Percentiles rank a stretch among this genome's conserved stretches.
Evolutionary conservation across 2,329 filamentous ascomycete species (phyloP).

Genomic region (Ascochyta clinopodiicola): DNA sequence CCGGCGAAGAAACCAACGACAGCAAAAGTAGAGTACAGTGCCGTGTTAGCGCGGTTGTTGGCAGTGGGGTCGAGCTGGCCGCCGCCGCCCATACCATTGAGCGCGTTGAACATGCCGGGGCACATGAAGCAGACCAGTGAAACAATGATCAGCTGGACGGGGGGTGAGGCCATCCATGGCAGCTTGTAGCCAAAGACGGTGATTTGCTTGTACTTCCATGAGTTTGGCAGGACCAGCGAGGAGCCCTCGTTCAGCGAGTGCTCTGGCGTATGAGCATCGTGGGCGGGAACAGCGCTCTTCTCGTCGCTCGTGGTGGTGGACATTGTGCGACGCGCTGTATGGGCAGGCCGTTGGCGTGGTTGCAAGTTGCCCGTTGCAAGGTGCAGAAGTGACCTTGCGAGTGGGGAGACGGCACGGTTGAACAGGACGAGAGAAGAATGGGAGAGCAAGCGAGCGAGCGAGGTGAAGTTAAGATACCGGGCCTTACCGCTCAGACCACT

Average conservation of each 20-base stretch:
- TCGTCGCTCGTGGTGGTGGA: constrained; percentile 29
- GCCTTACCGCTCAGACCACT: constrained; percentile 16
- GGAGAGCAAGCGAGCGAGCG: constrained; percentile 3
- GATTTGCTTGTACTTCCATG: constrained; percentile 57
- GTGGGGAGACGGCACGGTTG: constrained; percentile 6
- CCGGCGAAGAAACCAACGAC: constrained; percentile 69
- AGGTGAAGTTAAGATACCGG: constrained; percentile 15
- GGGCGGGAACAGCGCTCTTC: constrained; percentile 27
- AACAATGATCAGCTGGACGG: constrained; percentile 57
- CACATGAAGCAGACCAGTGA: constrained; percentile 62
- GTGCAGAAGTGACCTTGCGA: constrained; percentile 4
- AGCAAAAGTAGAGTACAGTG: constrained; percentile 75
- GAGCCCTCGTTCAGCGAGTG: constrained; percentile 41
- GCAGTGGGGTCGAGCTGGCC: constrained; percentile 59
- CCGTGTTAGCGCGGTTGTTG: constrained; percentile 71
- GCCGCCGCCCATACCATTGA: constrained; percentile 59
- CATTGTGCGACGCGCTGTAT: constrained; percentile 28
- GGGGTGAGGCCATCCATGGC: constrained; percentile 59
- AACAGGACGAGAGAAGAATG: constrained; percentile 1
- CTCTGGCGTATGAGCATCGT: constrained; percentile 38
- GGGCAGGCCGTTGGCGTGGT: background rate
- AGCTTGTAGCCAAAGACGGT: constrained; percentile 51
- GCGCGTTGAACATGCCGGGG: constrained; percentile 61
- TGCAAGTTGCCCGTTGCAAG: constrained; percentile 7
- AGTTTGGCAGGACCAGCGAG: constrained; percentile 47